phyloP scores from a whole-genome alignment of 345 rosid genomes.

The Gynandropsis gynandra region DNA sequence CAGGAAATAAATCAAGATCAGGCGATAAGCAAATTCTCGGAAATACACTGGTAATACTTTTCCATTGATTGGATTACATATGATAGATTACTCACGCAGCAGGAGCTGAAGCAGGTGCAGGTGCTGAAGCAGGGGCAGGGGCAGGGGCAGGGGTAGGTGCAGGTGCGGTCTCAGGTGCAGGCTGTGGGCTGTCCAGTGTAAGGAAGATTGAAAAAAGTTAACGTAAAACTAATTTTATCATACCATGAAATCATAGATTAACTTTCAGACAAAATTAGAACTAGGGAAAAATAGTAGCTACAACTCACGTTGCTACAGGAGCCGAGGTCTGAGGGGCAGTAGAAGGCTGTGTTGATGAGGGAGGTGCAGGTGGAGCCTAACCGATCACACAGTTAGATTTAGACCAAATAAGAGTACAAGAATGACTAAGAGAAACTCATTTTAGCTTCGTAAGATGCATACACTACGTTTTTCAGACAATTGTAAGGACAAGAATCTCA shows the following conservation, averaged over 20 bases:
- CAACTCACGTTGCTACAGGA: constrained; percentile 40
- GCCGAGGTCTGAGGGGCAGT: constrained; percentile 39
- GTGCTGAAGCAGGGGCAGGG: constrained; percentile 24
- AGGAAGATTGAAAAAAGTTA: neutral
- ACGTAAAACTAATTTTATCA: constrained; percentile 5
- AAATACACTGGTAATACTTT: constrained; percentile 17
- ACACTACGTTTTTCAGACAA: neutral
- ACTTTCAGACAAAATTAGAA: neutral
- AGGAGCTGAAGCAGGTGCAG: constrained; percentile 36
- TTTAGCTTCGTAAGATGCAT: constrained; percentile 8
- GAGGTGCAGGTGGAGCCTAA: constrained; percentile 44
- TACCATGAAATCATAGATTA: neutral
- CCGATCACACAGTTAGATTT: constrained; percentile 11
- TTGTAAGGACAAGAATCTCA: constrained; percentile 5
- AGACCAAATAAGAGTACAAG: constrained; percentile 7
- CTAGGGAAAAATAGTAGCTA: neutral
- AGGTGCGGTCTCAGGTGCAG: constrained; percentile 15
- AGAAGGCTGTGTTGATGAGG: constrained; percentile 30
- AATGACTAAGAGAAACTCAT: neutral
- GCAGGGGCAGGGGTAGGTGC: constrained; percentile 22
- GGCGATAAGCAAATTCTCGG: constrained; percentile 12
- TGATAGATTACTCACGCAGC: constrained; percentile 24
- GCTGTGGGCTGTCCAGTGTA: constrained; percentile 16
- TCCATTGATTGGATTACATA: constrained; percentile 22
- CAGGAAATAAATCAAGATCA: constrained; percentile 1